A percentile compares a stretch with the other conserved stretches of the same genome.
Evolutionary conservation across 176 grass and related monocot species (phyloP).

Genomic region (Saccharum spontaneum): DNA sequence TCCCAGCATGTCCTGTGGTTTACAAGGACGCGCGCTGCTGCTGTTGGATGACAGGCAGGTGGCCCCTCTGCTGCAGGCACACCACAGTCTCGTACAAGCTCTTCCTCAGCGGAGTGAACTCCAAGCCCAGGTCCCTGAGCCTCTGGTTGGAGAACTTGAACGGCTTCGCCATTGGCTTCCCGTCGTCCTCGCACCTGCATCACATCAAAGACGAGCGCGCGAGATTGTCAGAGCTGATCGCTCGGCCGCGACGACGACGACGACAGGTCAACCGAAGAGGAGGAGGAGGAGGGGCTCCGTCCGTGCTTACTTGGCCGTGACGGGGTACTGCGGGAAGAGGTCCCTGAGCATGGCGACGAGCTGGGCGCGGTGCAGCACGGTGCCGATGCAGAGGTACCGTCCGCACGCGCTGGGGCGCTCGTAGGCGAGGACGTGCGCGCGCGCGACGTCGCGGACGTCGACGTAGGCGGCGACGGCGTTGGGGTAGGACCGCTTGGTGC

Average conservation of each 20-base stretch:
- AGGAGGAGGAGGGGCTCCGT: too few relatives aligned
- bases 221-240: background rate
- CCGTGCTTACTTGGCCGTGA: constrained; percentile 23
- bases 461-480: too few relatives aligned
- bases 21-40: background rate
- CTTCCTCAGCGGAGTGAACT: constrained; percentile 36
- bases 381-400: constrained; percentile 49
- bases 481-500: too few relatives aligned
- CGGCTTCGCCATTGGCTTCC: constrained; percentile 21
- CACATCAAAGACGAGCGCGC: background rate
- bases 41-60: background rate
- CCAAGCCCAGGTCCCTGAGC: constrained; percentile 36
- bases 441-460: too few relatives aligned
- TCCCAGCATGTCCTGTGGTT: background rate
- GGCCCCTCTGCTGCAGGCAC: constrained; percentile 32
- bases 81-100: constrained; percentile 27
- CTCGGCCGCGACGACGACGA: background rate
- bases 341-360: constrained; percentile 33
- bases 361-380: constrained; percentile 39
- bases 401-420: constrained; percentile 22
- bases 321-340: constrained; percentile 30
- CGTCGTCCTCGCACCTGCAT: constrained; percentile 35
- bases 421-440: constrained; percentile 47
- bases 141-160: constrained; percentile 48
- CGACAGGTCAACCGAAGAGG: too few relatives aligned